Base-by-base conservation (phyloP, 2,329 filamentous ascomycete genomes). In the Neophaeococcomyces mojaviensis region DNA sequence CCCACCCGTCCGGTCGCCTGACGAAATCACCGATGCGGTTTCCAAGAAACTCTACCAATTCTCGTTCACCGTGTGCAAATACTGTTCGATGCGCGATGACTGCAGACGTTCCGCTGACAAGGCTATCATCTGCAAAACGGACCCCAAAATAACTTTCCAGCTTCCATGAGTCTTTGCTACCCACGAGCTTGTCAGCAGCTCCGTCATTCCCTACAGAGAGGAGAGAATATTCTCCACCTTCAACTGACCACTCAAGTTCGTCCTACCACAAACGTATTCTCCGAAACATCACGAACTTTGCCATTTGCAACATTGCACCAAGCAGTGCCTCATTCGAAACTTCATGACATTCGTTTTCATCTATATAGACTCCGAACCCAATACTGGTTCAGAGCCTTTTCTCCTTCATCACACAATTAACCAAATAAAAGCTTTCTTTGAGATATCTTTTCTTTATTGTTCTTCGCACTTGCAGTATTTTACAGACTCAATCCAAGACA, bases 81-180 rank as follows among this genome's bases (percentile, higher is more conserved):
- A 26, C 13, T n/a, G 8, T 40, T 22, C 24, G 32, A 41, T 41
- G 39, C 39, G 32, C 13, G 39, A 41, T 41, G 39, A 41, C 39
- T 33, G 26, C 39, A 41, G 39, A 6, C 12, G 31, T 22, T 12
- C 15, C 20, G 32, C 41, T 44, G 41, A 44, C 41, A 44, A 36
- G 32, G 28, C 32, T 6, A 24, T 19, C 41, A n/a, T 13, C 40
- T 30, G 15, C 12, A 18, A 13, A 26, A 13, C 28, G 41, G 41
- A 42, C 41, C 41, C 41, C 41, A 44, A 44, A 44, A 44, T 44
- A 44, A 22, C 30, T 44, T 33, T 37, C 31, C 33, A 36, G 41
- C 41, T 44, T 28, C 32, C 28, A 26, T 19, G 8, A 22, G 19
- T 41, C 24, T 41, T 33, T 15, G 26, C 39, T 31, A 16, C 12